Percentiles rank a stretch among this genome's conserved stretches.
These are phyloP conservation scores for Pisolithus orientalis DNA, from an alignment of 768 basidiomycete species.

Conservation along the genomic window DNA sequence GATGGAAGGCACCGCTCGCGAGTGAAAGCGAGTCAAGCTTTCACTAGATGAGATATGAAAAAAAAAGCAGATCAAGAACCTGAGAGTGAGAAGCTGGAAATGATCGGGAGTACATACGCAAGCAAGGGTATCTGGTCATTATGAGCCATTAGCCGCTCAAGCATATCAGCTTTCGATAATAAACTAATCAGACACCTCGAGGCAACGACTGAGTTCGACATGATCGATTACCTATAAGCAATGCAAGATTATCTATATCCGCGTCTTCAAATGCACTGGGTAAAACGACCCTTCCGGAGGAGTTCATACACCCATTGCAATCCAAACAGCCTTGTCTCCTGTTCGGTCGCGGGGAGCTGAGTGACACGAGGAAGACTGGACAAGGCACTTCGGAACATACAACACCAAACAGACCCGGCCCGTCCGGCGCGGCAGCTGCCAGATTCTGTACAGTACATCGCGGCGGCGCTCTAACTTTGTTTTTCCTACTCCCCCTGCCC, in stretches of 20 bases:
- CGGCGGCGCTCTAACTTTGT: conserved; percentile 52
- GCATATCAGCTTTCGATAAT: conserved; percentile 76
- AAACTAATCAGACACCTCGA: conserved; percentile 12
- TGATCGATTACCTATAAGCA: conserved; percentile 72
- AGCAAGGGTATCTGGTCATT: conserved; percentile 93
- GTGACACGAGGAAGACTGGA: not conserved
- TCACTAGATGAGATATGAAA: conserved; percentile 43
- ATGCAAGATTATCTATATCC: conserved; percentile 74
- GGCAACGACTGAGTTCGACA: conserved; percentile 12
- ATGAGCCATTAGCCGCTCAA: conserved; percentile 88
- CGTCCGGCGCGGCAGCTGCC: conserved; percentile 14
- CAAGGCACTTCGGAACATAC: conserved; percentile 23
- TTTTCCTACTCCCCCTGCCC: conserved; percentile 17
- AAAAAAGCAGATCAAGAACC: conserved; percentile 12
- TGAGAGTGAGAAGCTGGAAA: conserved; percentile 1
- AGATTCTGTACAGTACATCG: conserved; percentile 50
- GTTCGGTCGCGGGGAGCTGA: conserved; percentile 18
- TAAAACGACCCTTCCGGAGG: conserved; percentile 69
- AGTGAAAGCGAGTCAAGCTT: conserved; percentile 94
- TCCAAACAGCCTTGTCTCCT: conserved; percentile 19
- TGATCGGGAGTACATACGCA: conserved; percentile 47
- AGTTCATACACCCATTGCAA: conserved; percentile 80
- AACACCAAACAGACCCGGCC: conserved; percentile 27
- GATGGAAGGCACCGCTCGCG: conserved; percentile 84
- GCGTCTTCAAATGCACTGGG: conserved; percentile 82